Conservation (phyloP, 2,329 filamentous ascomycete species). For the Talaromyces sp. region DNA sequence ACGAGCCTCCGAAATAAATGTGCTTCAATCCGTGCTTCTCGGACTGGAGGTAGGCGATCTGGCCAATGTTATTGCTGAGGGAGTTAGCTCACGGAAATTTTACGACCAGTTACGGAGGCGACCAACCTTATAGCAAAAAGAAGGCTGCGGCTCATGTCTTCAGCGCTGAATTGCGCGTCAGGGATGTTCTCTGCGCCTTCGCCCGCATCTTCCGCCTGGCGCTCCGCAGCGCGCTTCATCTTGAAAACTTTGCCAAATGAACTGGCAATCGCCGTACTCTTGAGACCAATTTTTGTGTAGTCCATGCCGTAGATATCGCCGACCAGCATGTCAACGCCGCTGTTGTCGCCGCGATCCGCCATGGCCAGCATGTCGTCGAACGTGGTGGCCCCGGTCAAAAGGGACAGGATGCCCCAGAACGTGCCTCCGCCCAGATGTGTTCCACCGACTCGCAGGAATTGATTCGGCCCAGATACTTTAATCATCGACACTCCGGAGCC, state of each 20-base stretch:
- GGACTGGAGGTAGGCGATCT: slow-evolving; percentile 95
- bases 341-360: slow-evolving; percentile 86
- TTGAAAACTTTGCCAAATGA: slow-evolving; percentile 97
- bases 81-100: slow-evolving; percentile 19
- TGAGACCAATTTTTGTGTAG: slow-evolving; percentile 93
- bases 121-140: slow-evolving; percentile 76
- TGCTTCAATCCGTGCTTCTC: slow-evolving; percentile 86
- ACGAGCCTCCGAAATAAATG: slow-evolving; percentile 97
- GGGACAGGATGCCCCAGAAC: slow-evolving; percentile 86
- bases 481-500: slow-evolving; percentile 96
- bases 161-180: slow-evolving; percentile 58
- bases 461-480: slow-evolving; percentile 84
- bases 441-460: slow-evolving; percentile 86
- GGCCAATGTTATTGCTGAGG: slow-evolving; percentile 87
- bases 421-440: slow-evolving; percentile 96
- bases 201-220: slow-evolving; percentile 65
- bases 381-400: slow-evolving; percentile 87
- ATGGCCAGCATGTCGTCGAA: slow-evolving; percentile 97
- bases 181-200: slow-evolving; percentile 20
- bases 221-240: slow-evolving; percentile 80
- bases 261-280: slow-evolving; percentile 90
- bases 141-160: slow-evolving; percentile 85
- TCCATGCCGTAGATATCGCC: slow-evolving; percentile 97
- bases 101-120: slow-evolving; percentile 3
- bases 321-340: slow-evolving; percentile 90